Percentiles rank a stretch among this genome's conserved stretches.
phyloP scores from a whole-genome alignment of 768 basidiomycete genomes.

The Auriscalpium vulgare region DNA sequence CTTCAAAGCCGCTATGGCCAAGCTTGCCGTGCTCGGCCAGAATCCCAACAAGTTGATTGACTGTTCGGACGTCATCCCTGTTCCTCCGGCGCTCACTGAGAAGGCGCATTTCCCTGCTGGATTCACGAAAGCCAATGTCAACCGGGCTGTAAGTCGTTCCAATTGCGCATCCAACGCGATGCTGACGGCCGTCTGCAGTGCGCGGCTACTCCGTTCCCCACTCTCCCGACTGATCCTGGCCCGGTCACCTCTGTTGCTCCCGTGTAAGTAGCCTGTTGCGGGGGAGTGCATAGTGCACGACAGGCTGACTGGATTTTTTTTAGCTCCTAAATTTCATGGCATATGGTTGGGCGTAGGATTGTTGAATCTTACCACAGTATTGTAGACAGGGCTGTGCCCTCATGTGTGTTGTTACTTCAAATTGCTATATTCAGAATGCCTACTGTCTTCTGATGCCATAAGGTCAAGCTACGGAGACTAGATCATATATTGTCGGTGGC shows the following conservation, averaged over 20 bases:
- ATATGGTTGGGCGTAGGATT: too few species aligned
- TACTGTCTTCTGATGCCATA: too few species aligned
- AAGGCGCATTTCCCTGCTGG: not conserved
- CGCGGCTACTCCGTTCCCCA: constrained; percentile 25
- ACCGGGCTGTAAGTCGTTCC: not conserved
- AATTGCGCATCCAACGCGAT: not conserved
- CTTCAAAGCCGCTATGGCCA: constrained; percentile 36
- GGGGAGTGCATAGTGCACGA: too few species aligned
- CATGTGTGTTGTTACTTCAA: too few species aligned
- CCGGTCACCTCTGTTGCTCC: constrained; percentile 25
- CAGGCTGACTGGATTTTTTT: too few species aligned
- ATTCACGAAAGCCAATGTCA: not conserved
- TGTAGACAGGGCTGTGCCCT: too few species aligned
- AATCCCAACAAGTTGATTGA: constrained; percentile 29
- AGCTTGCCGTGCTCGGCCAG: constrained; percentile 35
- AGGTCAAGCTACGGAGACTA: too few species aligned
- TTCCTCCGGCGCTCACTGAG: not conserved
- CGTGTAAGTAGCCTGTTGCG: constrained; percentile 19
- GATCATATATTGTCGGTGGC: too few species aligned
- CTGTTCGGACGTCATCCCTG: constrained; percentile 20
- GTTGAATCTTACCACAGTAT: too few species aligned
- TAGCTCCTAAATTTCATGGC: too few species aligned
- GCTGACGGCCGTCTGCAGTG: not conserved
- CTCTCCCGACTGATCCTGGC: constrained; percentile 25
- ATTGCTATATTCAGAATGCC: too few species aligned